Base-by-base conservation (phyloP, 2,329 filamentous ascomycete genomes). In the Juglanconis oblonga region DNA sequence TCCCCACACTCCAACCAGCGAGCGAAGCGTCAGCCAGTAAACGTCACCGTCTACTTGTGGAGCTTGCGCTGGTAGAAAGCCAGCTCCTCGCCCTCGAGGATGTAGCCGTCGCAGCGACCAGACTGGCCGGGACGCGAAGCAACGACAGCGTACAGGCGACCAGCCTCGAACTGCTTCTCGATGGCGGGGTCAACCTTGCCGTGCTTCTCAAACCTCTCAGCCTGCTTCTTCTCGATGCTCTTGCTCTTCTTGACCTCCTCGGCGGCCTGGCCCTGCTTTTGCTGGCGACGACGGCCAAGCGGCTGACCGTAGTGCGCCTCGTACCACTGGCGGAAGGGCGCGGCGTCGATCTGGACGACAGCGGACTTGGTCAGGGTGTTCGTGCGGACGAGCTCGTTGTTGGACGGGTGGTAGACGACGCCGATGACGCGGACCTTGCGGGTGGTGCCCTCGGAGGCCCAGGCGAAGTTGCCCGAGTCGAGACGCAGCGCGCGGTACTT, bases 381-480 rank as follows among this genome's bases (percentile, higher is more conserved):
- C 82, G 95, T 99, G 77, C 95, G 95, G 86, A 99, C 93, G 73
- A 99, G 88, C 85, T 99, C 95, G 92, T 99, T 99, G 93, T 99
- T 99, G 79, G 94, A 97, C 67, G 95, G 96, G 84, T 99, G 96
- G 91, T 92, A 99, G 78, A 89, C 90, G 82, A 99, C 96, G 75
- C 85, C 92, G 79, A 99, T 97, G 79, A 99, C 91, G 86, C 96
- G 95, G 81, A 91, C 92, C 89, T 99, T 99, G 88, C 95, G 94
- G 82, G 94, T 91, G 81, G 92, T 85, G 76, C 94, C 93, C 87
- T 99, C 95, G 70, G 92, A 97, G 75, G 91, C 94, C 95, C 95
- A 99, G 74, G 93, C 93, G 83, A 98, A 99, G 89, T 99, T 99
- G 79, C 95, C 95, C 69, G 92, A 89, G 79, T 99, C 95, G 83